phyloP scores from a whole-genome alignment of 176 grass and related monocot species.

The Oryza meyeriana region DNA sequence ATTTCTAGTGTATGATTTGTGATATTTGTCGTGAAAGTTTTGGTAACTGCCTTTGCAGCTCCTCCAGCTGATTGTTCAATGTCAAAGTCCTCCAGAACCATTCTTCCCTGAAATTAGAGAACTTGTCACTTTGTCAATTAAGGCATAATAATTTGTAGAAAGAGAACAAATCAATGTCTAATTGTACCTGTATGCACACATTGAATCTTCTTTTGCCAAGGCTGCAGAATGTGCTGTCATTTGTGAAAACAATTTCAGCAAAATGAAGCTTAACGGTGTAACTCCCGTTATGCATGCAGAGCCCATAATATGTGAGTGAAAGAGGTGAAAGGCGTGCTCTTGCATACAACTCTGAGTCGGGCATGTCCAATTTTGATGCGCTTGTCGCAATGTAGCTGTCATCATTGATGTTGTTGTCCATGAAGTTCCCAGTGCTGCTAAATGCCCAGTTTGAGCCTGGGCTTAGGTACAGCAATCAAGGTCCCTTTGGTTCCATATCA shows the following conservation, averaged over 20 bases:
- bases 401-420: constrained; percentile 68
- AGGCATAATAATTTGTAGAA: background rate
- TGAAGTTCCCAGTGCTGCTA: constrained; percentile 87
- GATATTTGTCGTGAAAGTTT: constrained; percentile 54
- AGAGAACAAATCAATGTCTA: background rate
- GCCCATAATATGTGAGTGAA: constrained; percentile 87
- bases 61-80: constrained; percentile 62
- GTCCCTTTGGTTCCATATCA: constrained; percentile 63
- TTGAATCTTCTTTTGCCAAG: constrained; percentile 93
- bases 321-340: constrained; percentile 86
- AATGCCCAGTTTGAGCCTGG: constrained; percentile 80
- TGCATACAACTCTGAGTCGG: constrained; percentile 59
- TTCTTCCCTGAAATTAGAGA: constrained; percentile 53
- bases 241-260: constrained; percentile 79
- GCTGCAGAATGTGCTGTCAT: constrained; percentile 74
- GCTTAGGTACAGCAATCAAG: constrained; percentile 43
- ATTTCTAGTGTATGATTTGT: constrained; percentile 70
- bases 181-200: constrained; percentile 81
- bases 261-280: constrained; percentile 81
- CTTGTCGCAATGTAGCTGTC: constrained; percentile 72
- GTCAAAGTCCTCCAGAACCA: constrained; percentile 87
- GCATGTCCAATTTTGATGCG: constrained; percentile 49
- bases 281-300: constrained; percentile 78
- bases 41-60: constrained; percentile 52
- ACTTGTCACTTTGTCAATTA: constrained; percentile 4